Percentiles rank a stretch among this genome's conserved stretches.
Conservation (phyloP, 2,329 filamentous ascomycete species). For the Phaeophleospora eucalypticola region DNA sequence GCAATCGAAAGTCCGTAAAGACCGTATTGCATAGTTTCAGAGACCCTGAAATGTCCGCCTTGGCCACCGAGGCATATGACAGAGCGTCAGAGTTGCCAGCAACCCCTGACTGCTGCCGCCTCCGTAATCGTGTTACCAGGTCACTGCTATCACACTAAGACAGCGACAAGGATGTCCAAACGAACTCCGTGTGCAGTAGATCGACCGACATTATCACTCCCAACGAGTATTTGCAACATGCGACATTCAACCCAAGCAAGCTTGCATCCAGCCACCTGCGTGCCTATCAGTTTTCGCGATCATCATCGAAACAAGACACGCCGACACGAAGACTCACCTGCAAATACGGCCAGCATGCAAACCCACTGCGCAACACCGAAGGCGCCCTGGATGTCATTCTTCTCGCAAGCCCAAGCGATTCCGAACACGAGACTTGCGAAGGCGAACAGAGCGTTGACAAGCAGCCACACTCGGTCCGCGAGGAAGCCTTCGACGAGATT, state of each 20-base stretch:
- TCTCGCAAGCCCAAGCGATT: conserved; percentile 31
- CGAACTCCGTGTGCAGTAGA: too few species aligned
- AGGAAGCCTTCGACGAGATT: conserved; percentile 38
- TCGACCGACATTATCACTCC: too few species aligned
- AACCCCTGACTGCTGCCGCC: too few species aligned
- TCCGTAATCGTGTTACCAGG: too few species aligned
- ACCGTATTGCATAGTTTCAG: too few species aligned
- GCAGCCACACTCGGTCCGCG: conserved; percentile 34
- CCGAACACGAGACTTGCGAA: conserved; percentile 35
- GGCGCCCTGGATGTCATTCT: conserved; percentile 37
- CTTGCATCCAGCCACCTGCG: conserved; percentile 33
- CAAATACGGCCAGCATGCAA: conserved; percentile 31
- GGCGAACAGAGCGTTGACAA: conserved; percentile 29
- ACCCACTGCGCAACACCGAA: conserved; percentile 40
- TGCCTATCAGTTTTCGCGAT: background rate
- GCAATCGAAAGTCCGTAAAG: too few species aligned
- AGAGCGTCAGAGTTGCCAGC: too few species aligned
- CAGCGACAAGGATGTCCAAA: too few species aligned
- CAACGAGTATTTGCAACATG: too few species aligned
- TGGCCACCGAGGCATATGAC: too few species aligned
- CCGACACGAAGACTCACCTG: conserved; percentile 2
- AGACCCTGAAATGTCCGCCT: too few species aligned
- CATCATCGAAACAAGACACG: background rate
- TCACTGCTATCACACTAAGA: too few species aligned
- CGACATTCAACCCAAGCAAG: conserved; percentile 12